Evolutionary conservation across 106 monocot species (phyloP).

Genomic region (Amphibolis antarctica): DNA sequence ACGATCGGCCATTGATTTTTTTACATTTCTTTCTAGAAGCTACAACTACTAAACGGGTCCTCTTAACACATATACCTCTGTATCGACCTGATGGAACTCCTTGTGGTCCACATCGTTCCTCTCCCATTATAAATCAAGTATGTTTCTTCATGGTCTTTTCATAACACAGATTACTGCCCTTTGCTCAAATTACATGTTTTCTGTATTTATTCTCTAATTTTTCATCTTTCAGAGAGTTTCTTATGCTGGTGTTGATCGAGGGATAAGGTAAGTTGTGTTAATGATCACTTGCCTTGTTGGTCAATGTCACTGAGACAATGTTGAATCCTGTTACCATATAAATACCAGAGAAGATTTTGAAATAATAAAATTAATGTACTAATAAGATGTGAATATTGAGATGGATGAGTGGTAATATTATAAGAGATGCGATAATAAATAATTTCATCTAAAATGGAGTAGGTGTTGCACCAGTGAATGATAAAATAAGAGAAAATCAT

Average conservation of each 20-base stretch:
- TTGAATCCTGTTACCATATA: too few relatives aligned
- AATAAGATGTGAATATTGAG: too few relatives aligned
- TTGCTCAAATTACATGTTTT: neutral
- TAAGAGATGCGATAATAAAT: too few relatives aligned
- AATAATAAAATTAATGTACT: too few relatives aligned
- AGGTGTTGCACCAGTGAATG: too few relatives aligned
- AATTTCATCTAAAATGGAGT: too few relatives aligned
- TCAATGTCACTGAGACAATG: too few relatives aligned
- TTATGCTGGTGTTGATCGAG: conserved; percentile 30
- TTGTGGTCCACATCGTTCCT: conserved; percentile 69
- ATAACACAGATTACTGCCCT: neutral
- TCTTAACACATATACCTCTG: conserved; percentile 88
- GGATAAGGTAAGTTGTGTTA: conserved; percentile 43
- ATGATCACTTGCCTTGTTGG: neutral
- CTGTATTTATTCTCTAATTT: neutral
- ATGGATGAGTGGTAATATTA: too few relatives aligned
- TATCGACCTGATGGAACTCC: conserved; percentile 68
- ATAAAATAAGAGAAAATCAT: too few relatives aligned
- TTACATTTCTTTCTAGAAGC: conserved; percentile 17
- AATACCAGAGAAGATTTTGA: too few relatives aligned
- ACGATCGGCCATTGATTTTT: neutral
- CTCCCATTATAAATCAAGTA: conserved; percentile 85
- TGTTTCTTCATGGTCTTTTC: neutral
- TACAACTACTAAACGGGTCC: conserved; percentile 44
- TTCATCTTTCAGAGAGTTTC: conserved; percentile 52